These are phyloP conservation scores for Peterozyma xylosa DNA, from an alignment of 805 yeast genomes.

Conservation along the genomic window DNA sequence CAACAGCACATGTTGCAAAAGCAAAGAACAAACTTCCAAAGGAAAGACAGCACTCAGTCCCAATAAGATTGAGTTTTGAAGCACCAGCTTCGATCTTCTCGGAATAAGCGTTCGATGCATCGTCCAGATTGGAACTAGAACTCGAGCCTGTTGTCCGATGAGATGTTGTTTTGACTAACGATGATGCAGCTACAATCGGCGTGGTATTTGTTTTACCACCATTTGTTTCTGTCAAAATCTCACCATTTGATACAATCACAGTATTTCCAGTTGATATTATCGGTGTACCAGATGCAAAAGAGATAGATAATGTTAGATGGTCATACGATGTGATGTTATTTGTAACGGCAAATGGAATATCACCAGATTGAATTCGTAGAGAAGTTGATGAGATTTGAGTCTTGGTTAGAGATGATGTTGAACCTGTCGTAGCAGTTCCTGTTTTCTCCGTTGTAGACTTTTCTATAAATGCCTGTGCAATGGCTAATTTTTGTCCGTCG, in stretches of 20 bases:
- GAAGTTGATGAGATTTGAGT: constrained; percentile 5
- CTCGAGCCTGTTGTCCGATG: not conserved
- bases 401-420: constrained; percentile 1
- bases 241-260: constrained; percentile 7
- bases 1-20: too few relatives aligned
- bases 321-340: constrained; percentile 16
- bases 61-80: too few relatives aligned
- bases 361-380: not conserved
- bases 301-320: constrained; percentile 19
- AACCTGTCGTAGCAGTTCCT: not conserved
- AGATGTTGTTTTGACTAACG: too few relatives aligned
- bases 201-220: too few relatives aligned
- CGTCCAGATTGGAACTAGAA: constrained; percentile 2
- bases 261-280: constrained; percentile 1
- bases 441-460: constrained; percentile 2
- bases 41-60: too few relatives aligned
- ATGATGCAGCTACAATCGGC: too few relatives aligned
- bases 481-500: constrained; percentile 45
- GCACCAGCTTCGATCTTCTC: too few relatives aligned
- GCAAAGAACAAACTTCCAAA: too few relatives aligned
- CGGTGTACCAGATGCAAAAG: constrained; percentile 7
- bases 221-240: constrained; percentile 2
- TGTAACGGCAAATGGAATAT: constrained; percentile 23
- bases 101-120: too few relatives aligned
- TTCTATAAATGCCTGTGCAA: constrained; percentile 35